Percentiles rank a stretch among this genome's conserved stretches.
Conservation (phyloP, 768 basidiomycete species). For the Xerocomellus intermedius region DNA sequence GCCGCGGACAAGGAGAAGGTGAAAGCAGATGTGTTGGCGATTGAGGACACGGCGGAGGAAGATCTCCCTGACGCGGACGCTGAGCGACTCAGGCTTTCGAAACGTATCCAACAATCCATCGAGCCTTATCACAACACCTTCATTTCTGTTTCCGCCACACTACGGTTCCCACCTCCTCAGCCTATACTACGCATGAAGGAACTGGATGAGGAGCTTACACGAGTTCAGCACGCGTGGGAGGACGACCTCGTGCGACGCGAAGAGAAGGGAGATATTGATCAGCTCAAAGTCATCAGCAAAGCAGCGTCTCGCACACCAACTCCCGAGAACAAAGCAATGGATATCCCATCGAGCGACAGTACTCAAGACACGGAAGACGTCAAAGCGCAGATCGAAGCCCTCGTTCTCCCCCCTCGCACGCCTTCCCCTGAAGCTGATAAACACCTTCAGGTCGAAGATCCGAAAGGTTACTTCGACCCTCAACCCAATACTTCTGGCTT, state of each 20-base stretch:
- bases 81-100: conserved; percentile 65
- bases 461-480: conserved; percentile 45
- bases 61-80: conserved; percentile 70
- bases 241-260: conserved; percentile 81
- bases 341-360: conserved; percentile 2
- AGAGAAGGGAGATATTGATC: conserved; percentile 46
- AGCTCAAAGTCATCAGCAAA: conserved; percentile 12
- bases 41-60: conserved; percentile 37
- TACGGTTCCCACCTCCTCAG: conserved; percentile 90
- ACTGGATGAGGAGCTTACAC: conserved; percentile 73
- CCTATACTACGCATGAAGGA: conserved; percentile 86
- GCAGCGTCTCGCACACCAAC: conserved; percentile 30
- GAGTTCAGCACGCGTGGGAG: conserved; percentile 76
- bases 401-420: conserved; percentile 39
- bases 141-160: conserved; percentile 90
- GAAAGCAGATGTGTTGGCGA: conserved; percentile 5
- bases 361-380: conserved; percentile 47
- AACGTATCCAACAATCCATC: conserved; percentile 78
- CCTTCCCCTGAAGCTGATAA: conserved; percentile 36
- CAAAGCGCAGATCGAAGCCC: conserved; percentile 64
- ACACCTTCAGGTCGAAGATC: conserved; percentile 30
- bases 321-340: conserved; percentile 23
- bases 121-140: conserved; percentile 83
- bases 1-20: conserved; percentile 18
- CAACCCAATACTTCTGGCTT: conserved; percentile 31